phyloP scores from a whole-genome alignment of 73 alveolate species.

The Tetrahymena elliotti region DNA sequence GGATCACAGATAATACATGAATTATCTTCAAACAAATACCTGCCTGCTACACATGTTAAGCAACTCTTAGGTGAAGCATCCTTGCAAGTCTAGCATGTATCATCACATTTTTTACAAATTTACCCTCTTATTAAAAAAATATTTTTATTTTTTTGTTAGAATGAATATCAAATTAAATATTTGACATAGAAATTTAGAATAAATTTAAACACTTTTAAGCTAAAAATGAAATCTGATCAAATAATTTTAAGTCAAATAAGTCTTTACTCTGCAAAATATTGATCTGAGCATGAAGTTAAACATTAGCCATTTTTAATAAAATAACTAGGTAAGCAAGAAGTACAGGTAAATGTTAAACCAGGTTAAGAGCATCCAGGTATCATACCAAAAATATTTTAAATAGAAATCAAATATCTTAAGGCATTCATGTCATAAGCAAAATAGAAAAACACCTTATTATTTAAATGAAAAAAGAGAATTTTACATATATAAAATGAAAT shows the following conservation, averaged over 20 bases:
- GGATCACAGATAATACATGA: not conserved
- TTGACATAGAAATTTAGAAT: no score
- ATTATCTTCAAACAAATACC: not conserved
- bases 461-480: no score
- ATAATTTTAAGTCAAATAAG: no score
- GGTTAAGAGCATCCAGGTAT: not conserved
- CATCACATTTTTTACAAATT: not conserved
- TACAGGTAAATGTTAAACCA: not conserved
- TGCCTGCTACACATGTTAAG: not conserved
- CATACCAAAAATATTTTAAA: not conserved
- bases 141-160: no score
- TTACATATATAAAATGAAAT: not conserved
- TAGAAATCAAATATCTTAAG: not conserved
- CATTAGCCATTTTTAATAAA: not conserved
- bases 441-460: not conserved
- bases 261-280: not conserved
- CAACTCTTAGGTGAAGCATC: not conserved
- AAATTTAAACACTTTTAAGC: no score
- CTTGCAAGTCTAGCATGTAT: not conserved
- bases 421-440: no score
- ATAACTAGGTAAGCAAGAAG: not conserved
- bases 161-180: no score
- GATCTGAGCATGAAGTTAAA: not conserved
- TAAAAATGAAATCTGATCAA: no score
- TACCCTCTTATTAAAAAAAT: not conserved